Percentiles rank a stretch among this genome's conserved stretches.
Evolutionary conservation across 352 stramenopile species (phyloP).

Genomic region (Phytopythium litorale): DNA sequence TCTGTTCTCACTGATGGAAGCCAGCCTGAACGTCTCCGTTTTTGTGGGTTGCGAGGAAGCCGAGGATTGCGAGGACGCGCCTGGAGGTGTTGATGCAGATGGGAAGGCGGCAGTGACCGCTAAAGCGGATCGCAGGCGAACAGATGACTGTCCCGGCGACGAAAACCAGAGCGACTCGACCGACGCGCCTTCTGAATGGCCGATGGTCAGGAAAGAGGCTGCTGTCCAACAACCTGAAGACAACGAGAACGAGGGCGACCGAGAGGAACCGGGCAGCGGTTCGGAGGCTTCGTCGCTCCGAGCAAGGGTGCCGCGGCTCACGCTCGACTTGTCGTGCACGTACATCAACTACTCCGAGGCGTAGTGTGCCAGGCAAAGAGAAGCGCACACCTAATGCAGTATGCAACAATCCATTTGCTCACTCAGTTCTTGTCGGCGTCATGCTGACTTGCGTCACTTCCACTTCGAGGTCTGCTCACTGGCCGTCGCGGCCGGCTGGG

Average conservation of each 20-base stretch:
- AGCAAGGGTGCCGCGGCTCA: not conserved
- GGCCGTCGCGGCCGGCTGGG: too few species aligned
- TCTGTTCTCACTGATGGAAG: not conserved
- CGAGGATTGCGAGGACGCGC: not conserved
- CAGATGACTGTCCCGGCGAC: not conserved
- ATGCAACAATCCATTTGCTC: not conserved
- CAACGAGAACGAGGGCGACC: not conserved
- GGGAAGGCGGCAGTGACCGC: not conserved
- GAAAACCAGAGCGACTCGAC: slow-evolving; percentile 3
- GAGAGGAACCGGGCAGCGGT: not conserved
- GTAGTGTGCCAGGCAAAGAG: not conserved
- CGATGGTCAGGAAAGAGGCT: not conserved
- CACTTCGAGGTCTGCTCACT: not conserved
- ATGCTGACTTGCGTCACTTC: not conserved
- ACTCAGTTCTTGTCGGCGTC: not conserved
- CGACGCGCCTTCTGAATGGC: not conserved
- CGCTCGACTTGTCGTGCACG: not conserved
- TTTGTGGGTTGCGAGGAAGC: not conserved
- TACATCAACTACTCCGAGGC: slow-evolving; percentile 9
- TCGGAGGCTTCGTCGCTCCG: not conserved
- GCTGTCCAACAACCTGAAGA: slow-evolving; percentile 4
- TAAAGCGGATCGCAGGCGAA: not conserved
- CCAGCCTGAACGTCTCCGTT: not conserved
- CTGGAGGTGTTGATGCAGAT: not conserved
- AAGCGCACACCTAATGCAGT: not conserved